A percentile compares a stretch with the other conserved stretches of the same genome.
Evolutionary conservation across 2,329 filamentous ascomycete genomes (phyloP).

Genomic region (Coniochaeta ligniaria): DNA sequence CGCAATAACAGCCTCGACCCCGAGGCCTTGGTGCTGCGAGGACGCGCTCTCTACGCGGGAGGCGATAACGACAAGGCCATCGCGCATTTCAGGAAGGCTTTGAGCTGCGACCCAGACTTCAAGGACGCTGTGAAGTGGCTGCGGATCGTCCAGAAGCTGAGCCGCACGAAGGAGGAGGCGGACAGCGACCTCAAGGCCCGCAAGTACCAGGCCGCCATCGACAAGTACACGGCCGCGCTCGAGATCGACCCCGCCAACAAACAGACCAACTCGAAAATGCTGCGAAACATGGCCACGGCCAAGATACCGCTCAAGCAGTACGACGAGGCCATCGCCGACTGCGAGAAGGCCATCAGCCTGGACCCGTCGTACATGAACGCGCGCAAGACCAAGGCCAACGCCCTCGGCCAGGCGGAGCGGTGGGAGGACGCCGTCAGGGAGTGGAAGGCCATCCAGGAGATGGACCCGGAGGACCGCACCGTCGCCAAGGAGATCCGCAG

Average conservation of each 20-base stretch:
- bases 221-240: conserved; percentile 77
- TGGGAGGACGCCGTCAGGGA: conserved; percentile 92
- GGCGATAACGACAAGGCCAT: conserved; percentile 95
- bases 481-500: conserved; percentile 80
- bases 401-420: conserved; percentile 72
- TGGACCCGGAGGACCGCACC: conserved; percentile 72
- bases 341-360: conserved; percentile 73
- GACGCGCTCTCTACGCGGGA: conserved; percentile 79
- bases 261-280: conserved; percentile 87
- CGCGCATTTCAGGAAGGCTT: conserved; percentile 82
- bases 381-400: conserved; percentile 88
- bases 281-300: conserved; percentile 88
- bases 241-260: conserved; percentile 83
- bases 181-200: conserved; percentile 85
- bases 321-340: conserved; percentile 75
- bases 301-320: conserved; percentile 78
- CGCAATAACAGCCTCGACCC: conserved; percentile 85
- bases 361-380: conserved; percentile 86
- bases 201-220: conserved; percentile 70
- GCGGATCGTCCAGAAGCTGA: conserved; percentile 82
- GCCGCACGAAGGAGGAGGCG: conserved; percentile 89
- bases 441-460: conserved; percentile 78
- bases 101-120: conserved; percentile 88
- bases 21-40: conserved; percentile 84
- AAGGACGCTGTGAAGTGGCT: conserved; percentile 83